Base-by-base conservation (phyloP, 257 asterid genomes). In the Ajuga chamaepitys region DNA sequence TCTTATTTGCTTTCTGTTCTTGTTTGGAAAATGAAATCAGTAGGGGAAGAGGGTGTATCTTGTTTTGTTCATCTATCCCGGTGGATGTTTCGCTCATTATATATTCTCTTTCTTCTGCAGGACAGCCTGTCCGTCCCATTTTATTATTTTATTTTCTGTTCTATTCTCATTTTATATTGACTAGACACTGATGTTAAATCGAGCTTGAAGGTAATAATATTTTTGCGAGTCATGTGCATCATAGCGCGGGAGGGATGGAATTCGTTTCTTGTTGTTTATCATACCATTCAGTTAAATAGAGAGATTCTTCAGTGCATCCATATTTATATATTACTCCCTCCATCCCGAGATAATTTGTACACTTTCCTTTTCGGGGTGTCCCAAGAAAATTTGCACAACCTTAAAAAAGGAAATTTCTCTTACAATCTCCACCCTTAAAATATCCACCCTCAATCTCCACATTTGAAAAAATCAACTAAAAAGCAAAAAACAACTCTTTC, bases 161-260 rank as follows among this genome's bases (percentile, higher is more conserved):
- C 2, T 11, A 13, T 53, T 61, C 68, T 28, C 17, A 44, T 45
- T 4, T 56, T 66, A 20, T 21, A 21, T 68, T 47, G 44, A 48
- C 32, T 48, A 51, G 40, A 24, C 22, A 28, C n/a, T 4, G 21
- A 21, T 9, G 13, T 28, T 6, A 44, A 44, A 24, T 71, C 5
- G 46, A 64, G 24, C 67, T 64, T 71, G 59, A 59, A 54, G 53
- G 25, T 30, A 20, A 61, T 52, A 67, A n/a, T 26, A 7, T 18
- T 61, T 26, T 52, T 42, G 10, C 21, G 8, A 5, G 7, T 35
- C 21, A 26, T 16, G 54, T 52, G 35, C 42, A 11, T 50, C 64
- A 2, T 22, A 25, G 22, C 38, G 42, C n/a, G 67, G 11, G 41
- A 25, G 22, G 40, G 26, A 28, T 42, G 21, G 4, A 24, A 25